A percentile compares a stretch with the other conserved stretches of the same genome.
Evolutionary conservation across 805 yeast species (phyloP).

Genomic region (Hanseniaspora vineae): DNA sequence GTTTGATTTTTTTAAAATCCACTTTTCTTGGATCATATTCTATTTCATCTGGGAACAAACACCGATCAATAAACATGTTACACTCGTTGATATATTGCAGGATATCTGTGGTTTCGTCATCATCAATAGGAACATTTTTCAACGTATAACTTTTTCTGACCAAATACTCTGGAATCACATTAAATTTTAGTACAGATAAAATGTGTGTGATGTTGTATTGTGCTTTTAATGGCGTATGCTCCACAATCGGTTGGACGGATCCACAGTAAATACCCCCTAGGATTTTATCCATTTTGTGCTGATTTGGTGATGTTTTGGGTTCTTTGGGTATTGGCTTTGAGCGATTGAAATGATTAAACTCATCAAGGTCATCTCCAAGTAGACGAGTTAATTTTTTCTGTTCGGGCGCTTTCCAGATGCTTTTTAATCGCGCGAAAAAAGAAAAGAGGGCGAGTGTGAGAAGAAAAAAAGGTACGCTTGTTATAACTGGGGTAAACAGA

Average conservation of each 20-base stretch:
- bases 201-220: conserved; percentile 55
- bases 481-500: too few species aligned
- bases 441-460: too few species aligned
- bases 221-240: conserved; percentile 36
- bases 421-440: too few species aligned
- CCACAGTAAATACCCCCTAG: conserved; percentile 74
- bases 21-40: conserved; percentile 20
- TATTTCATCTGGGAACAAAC: conserved; percentile 35
- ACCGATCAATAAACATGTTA: conserved; percentile 53
- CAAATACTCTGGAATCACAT: conserved; percentile 39
- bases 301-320: neutral
- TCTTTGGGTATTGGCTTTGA: too few species aligned
- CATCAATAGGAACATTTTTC: conserved; percentile 59
- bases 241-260: conserved; percentile 50
- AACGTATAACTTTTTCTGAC: conserved; percentile 32
- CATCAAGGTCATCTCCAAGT: too few species aligned
- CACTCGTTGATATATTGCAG: conserved; percentile 47
- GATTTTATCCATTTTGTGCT: conserved; percentile 32
- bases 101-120: conserved; percentile 48
- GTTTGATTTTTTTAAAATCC: conserved; percentile 23
- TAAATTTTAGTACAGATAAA: conserved; percentile 55
- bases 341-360: too few species aligned
- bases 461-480: too few species aligned
- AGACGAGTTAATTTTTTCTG: too few species aligned
- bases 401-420: too few species aligned